Evolutionary conservation across 2,329 filamentous ascomycete genomes (phyloP), one percentile per base, ranked within the genome.

Genomic region (Ophiostoma triangulosporum): DNA sequence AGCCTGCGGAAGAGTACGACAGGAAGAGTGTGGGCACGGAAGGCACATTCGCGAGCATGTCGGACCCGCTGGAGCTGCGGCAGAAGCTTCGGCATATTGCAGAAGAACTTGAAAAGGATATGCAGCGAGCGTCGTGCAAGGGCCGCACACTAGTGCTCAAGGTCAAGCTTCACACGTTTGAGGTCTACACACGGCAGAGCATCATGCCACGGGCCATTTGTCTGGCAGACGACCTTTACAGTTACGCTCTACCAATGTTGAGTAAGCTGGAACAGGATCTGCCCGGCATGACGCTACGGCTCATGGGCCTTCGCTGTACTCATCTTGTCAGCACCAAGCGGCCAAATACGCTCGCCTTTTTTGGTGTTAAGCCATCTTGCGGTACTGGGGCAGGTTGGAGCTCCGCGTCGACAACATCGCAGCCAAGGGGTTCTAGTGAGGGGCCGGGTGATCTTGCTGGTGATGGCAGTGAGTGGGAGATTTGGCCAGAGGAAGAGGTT

Each of bases 1-100:
- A 91, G 56, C 91, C 90, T 0, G 86, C 86, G 0, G 89, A 94
- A 61, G 88, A 91, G 54, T 88, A 89, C 60, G 88, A 95, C 64
- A 80, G 93, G 15, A 97, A 97, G 66, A 94, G 88, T 59, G 86
- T 97, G 1, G 91, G 93, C 17, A 96, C 90, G 0, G 93, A 98
- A 67, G 86, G 84, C 57, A 97, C 91, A 0, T 98, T 98, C 62
- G 73, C 77, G 36, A 90, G 96, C 49, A 80, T 95, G 62, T 79
- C 78, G 2, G 81, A 84, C 52, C 78, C 83, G 14, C 66, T 69
- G 0, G 77, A 83, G 55, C 71, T 97, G 3, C 76, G 84, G 20
- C 81, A 83, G 15, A 94, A 95, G 64, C 75, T 98, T 6, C 77
- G 81, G n/a, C 77, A 75, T 64, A 90, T 83, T 1, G 88, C 93